Evolutionary conservation across 2,329 filamentous ascomycete species (phyloP), one percentile per base, ranked within the genome.

Genomic region (Exophiala viscosa): DNA sequence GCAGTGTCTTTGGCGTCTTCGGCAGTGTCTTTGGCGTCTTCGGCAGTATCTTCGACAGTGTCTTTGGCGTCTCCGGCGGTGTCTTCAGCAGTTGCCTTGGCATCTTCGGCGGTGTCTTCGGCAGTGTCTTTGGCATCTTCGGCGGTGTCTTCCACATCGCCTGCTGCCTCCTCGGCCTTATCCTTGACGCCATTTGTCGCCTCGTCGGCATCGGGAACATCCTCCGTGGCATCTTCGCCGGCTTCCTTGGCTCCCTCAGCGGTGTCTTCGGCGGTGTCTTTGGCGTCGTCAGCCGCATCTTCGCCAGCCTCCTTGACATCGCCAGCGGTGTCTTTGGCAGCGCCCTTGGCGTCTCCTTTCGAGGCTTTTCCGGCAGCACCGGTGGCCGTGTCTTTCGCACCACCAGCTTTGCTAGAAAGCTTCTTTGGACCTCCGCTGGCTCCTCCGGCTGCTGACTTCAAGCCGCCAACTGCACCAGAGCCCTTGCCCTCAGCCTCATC

Each of bases 251-350:
- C 47, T n/a, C 54, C 49, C 38, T 57, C 50, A 9, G 52, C 50
- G 11, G 44, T 47, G 70, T 86, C 44, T 83, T 60, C 49, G 31
- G 38, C 48, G 13, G 54, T 43, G 8, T 55, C 54, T 43, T 57
- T 42, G 34, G 47, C 38, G 41, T 40, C 55, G n/a, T 48, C 48
- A 23, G 45, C 53, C 36, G 73, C 72, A 48, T 77, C 74, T 20
- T 75, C 73, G 54, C 76, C 76, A 5, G 65, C 47, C 5, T 66
- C 59, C 31, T 68, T 61, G 32, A 49, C 57, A 33, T 64, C 66
- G 35, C 75, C 69, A 15, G 69, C 43, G 7, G 55, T 54, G 40
- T 55, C 59, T 39, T 55, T 35, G 10, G 59, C 58, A n/a, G 57
- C 60, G 17, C 56, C 60, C 34, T 48, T 23, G 15, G 56, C 58